phyloP scores from a whole-genome alignment of 495 filamentous ascomycete genomes.

The Podospora comata region DNA sequence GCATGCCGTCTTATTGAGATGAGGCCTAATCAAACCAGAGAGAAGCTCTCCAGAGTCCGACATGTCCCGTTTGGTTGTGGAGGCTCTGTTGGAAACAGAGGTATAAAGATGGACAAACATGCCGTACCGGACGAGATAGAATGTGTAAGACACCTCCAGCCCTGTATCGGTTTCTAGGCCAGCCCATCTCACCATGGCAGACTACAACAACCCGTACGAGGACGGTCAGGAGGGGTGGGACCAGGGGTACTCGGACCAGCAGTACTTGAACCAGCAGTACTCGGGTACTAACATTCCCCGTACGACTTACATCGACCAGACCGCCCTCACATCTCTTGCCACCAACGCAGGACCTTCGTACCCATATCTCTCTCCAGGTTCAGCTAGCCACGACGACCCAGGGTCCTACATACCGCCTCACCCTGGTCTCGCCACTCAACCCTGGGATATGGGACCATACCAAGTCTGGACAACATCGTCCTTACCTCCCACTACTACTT shows the following conservation, averaged over 20 bases:
- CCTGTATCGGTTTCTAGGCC: too few relatives aligned
- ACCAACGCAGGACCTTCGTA: not conserved
- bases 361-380: not conserved
- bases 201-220: too few relatives aligned
- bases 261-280: too few relatives aligned
- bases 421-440: not conserved
- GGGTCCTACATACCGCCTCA: not conserved
- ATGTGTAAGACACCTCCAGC: too few relatives aligned
- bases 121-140: too few relatives aligned
- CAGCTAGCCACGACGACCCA: not conserved
- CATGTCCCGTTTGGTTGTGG: not conserved
- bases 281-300: too few relatives aligned
- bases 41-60: not conserved
- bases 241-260: too few relatives aligned
- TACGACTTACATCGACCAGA: not conserved
- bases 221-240: too few relatives aligned
- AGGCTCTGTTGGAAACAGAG: not conserved
- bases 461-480: not conserved
- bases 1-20: not conserved
- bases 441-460: not conserved
- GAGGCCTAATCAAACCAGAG: not conserved
- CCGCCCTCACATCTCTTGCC: not conserved
- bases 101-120: not conserved
- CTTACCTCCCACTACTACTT: not conserved
- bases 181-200: too few relatives aligned